A percentile compares a stretch with the other conserved stretches of the same genome.
phyloP scores from a whole-genome alignment of 805 yeast genomes.

The Debaryomyces castellii region DNA sequence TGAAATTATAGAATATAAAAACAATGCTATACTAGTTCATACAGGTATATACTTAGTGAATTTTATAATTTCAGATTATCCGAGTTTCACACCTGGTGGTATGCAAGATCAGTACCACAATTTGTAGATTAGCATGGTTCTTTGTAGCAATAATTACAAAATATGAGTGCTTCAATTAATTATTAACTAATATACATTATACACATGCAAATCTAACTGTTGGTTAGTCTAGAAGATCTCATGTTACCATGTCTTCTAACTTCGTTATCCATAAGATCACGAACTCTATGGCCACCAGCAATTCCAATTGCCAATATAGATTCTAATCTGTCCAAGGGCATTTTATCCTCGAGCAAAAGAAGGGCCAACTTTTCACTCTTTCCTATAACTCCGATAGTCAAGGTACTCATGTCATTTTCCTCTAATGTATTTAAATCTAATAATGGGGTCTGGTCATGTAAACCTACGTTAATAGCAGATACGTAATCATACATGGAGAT shows the following conservation, averaged over 20 bases:
- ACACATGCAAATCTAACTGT: constrained; percentile 4
- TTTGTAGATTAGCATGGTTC: background rate
- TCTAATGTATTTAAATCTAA: constrained; percentile 82
- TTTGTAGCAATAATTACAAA: background rate
- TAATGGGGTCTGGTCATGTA: constrained; percentile 72
- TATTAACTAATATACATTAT: background rate
- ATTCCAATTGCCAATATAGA: constrained; percentile 76
- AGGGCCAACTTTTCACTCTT: constrained; percentile 75
- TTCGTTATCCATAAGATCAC: constrained; percentile 83
- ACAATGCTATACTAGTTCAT: background rate
- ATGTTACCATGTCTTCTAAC: constrained; percentile 74
- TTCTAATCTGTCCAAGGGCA: constrained; percentile 81
- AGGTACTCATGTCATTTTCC: constrained; percentile 76
- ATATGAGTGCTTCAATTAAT: background rate
- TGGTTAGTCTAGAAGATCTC: constrained; percentile 11
- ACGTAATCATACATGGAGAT: constrained; percentile 91
- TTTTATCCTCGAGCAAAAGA: constrained; percentile 75
- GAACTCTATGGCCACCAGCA: constrained; percentile 80
- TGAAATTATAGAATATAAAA: constrained; percentile 1
- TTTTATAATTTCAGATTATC: background rate
- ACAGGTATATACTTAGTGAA: background rate
- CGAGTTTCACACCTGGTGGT: too few relatives aligned
- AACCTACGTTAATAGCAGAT: constrained; percentile 75
- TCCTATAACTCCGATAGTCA: constrained; percentile 85
- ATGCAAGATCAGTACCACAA: background rate